phyloP scores from a whole-genome alignment of 1,284 basidiomycete genomes.

The Marasmius oreades region DNA sequence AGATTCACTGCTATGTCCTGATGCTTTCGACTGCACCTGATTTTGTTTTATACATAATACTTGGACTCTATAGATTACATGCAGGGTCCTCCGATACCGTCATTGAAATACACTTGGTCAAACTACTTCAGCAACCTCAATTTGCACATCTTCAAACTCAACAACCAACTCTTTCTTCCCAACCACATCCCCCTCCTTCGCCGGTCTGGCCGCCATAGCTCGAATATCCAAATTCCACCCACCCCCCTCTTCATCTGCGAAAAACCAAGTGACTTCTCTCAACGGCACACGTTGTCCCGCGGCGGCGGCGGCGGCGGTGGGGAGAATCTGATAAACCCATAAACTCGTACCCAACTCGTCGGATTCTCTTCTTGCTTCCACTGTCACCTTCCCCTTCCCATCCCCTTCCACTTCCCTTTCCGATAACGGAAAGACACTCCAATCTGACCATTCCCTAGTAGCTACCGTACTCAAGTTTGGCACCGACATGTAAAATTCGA shows the following conservation, averaged over 20 bases:
- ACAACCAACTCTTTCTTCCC: slow-evolving; percentile 5
- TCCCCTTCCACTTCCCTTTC: too few species aligned
- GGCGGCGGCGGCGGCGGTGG: not conserved
- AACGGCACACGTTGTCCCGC: slow-evolving; percentile 8
- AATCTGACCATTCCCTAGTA: slow-evolving; percentile 9
- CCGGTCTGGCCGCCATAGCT: slow-evolving; percentile 13
- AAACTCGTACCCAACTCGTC: slow-evolving; percentile 10
- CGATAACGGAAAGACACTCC: slow-evolving; percentile 7
- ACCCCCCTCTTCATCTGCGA: slow-evolving; percentile 14
- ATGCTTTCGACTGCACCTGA: too few species aligned
- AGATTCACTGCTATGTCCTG: too few species aligned
- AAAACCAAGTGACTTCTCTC: slow-evolving; percentile 14
- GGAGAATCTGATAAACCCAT: slow-evolving; percentile 12
- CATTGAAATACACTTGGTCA: too few species aligned
- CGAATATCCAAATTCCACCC: slow-evolving; percentile 10
- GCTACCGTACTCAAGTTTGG: slow-evolving; percentile 11
- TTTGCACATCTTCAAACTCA: not conserved
- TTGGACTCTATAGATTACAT: too few species aligned
- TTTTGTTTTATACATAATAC: too few species aligned
- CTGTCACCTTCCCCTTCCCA: not conserved
- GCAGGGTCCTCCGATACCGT: not conserved
- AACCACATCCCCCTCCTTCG: slow-evolving; percentile 1
- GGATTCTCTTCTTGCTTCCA: slow-evolving; percentile 12
- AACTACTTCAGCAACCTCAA: not conserved
- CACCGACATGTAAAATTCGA: slow-evolving; percentile 10